Base-by-base conservation (phyloP, 2,329 filamentous ascomycete genomes). In the Penicillium sp. region DNA sequence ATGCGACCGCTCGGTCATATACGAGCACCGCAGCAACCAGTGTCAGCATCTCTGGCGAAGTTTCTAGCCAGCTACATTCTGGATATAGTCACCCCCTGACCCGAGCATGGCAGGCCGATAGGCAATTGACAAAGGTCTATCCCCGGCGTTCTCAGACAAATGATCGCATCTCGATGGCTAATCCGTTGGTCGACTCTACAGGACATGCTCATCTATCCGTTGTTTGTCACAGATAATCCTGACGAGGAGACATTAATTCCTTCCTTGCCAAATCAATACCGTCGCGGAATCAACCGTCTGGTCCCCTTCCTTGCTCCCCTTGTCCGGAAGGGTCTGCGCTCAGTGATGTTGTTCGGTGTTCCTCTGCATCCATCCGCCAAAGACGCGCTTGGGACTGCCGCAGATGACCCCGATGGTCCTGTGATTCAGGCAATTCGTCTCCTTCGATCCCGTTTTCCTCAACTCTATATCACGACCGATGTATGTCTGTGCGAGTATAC, bases 401-500 rank as follows among this genome's bases (percentile, higher is more conserved):
- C 93, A 62, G 93, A 97, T 69, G 92, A 97, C 67, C 91, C 92
- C 30, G 80, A 88, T 57, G 93, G 93, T 31, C 93, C 93, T 14
- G 93, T 97, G 43, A 95, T 97, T 61, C 83, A 84, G 63, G 81
- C 83, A 40, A 96, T 97, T 65, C 87, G 86, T 42, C 80, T 96
- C 27, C 79, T 99, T 49, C 86, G 89, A 60, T 82, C 88, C 57
- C 80, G 84, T 33, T 97, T 96, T 72, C 93, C 93, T 2, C 84
- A 89, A 54, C 80, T 99, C 52, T 97, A 95, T 75, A 89, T 99
- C 62, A 85, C 87, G 59, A 84, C 86, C 52, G 93, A 99, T 68
- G 93, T 99, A 50, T 97, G 93, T 67, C 85, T 99, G 7, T 99
- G 93, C 80, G 93, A 99, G 74, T 99, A 99, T 75, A 99, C 93